Evolutionary conservation across 768 basidiomycete species (phyloP).

Genomic region (Terana coerulea): DNA sequence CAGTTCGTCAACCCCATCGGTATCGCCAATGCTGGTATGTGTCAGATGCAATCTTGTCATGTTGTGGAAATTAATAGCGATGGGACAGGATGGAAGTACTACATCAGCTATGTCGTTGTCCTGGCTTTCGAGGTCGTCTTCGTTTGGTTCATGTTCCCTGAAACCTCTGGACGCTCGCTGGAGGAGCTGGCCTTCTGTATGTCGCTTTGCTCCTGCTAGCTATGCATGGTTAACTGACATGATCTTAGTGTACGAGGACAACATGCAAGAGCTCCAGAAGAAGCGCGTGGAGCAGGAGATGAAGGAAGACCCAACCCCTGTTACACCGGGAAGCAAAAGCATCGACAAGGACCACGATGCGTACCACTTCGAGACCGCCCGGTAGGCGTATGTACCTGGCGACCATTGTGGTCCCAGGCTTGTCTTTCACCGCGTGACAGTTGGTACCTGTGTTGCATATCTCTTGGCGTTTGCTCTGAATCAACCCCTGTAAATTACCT

Average conservation of each 20-base stretch:
- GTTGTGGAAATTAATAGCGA: neutral
- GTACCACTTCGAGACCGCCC: slow-evolving; percentile 16
- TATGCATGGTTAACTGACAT: neutral
- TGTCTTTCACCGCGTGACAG: neutral
- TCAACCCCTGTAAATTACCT: too few relatives aligned
- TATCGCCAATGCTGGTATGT: slow-evolving; percentile 46
- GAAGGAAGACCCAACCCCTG: slow-evolving; percentile 15
- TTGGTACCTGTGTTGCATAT: neutral
- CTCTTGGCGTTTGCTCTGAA: too few relatives aligned
- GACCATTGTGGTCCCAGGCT: neutral
- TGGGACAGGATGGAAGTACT: slow-evolving; percentile 50
- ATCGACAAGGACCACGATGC: slow-evolving; percentile 20
- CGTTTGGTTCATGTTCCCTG: slow-evolving; percentile 61
- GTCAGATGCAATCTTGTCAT: neutral
- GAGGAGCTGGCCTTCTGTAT: slow-evolving; percentile 59
- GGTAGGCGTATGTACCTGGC: neutral
- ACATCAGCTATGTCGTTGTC: slow-evolving; percentile 52
- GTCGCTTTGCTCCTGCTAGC: slow-evolving; percentile 18
- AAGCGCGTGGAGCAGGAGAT: slow-evolving; percentile 40
- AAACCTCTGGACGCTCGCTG: slow-evolving; percentile 48
- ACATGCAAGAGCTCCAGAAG: slow-evolving; percentile 36
- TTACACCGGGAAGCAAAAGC: slow-evolving; percentile 13
- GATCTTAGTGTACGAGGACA: slow-evolving; percentile 40
- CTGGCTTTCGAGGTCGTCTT: slow-evolving; percentile 51
- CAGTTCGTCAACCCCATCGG: slow-evolving; percentile 66